phyloP scores from a whole-genome alignment of 176 grass and related monocot genomes.

The Themeda triandra region DNA sequence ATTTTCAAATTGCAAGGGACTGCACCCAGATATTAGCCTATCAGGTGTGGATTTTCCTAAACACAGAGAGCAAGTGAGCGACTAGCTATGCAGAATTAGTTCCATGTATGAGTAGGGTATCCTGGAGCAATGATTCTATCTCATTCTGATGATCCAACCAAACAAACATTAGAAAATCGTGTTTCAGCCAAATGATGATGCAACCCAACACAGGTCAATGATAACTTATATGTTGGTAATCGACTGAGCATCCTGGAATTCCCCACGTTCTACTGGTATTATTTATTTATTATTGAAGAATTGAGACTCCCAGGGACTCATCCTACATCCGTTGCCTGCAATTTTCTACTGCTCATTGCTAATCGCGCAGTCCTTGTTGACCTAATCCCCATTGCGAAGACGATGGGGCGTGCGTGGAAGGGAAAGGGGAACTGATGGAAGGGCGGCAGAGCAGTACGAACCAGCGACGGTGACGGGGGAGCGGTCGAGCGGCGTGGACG shows the following conservation, averaged over 20 bases:
- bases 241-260: background rate
- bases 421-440: background rate
- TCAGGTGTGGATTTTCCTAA: background rate
- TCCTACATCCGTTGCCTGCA: background rate
- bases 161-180: background rate
- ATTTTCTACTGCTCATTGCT: background rate
- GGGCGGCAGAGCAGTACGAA: conserved; percentile 4
- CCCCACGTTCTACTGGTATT: background rate
- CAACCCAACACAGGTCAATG: background rate
- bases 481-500: conserved; percentile 61
- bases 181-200: background rate
- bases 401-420: background rate
- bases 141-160: background rate
- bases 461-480: conserved; percentile 95
- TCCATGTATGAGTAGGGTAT: background rate
- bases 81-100: background rate
- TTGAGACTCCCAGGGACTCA: background rate
- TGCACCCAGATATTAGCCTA: background rate
- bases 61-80: background rate
- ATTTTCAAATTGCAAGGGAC: background rate
- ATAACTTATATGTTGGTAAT: background rate
- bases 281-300: background rate
- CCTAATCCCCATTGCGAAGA: too few relatives aligned
- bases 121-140: background rate
- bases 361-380: too few relatives aligned